Base-by-base conservation (phyloP, 1,139 yeast species). In the Yamadazyma triangularis region DNA sequence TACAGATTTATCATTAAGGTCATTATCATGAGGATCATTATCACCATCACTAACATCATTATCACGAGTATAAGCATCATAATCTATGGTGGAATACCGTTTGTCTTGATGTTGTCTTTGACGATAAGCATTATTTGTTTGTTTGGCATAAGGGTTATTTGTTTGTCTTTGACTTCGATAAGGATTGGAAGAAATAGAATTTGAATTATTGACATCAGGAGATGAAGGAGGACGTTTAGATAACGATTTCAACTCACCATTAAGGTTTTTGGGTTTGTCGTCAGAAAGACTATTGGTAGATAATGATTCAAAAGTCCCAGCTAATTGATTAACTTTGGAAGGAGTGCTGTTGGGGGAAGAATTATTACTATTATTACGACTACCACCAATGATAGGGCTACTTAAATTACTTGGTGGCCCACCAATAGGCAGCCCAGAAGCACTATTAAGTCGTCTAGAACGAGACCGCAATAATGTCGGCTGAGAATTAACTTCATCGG, bases 391-490 rank as follows among this genome's bases (percentile, higher is more conserved):
- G n/a, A n/a, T 19, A 19, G 21, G 21, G 10, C 9, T 19, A 10
- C 10, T 19, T 10, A 19, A 19, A 19, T 10, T 19, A 19, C 9
- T 8, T 10, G 10, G 21, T 8, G 9, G 8, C 10, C 21, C 21
- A 8, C 21, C 21, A 10, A 19, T 19, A 19, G n/a, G n/a, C n/a
- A n/a, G n/a, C n/a, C n/a, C n/a, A 6, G 13, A 22, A 12, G 24
- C 24, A 21, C 53, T 53, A 14, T 61, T 56, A 23, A 73, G 51
- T 40, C 84, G 65, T 51, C 84, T 68, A 10, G 82, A 70, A 32
- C 85, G 60, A 4, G 84, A 74, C 35, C 85, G 56, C 43, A 78
- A 53, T n/a, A 77, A 46, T 2, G 53, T 42, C 4, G 39, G 37
- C 9, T 26, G 31, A 16, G 47, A 35, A 7, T 23, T 23, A 24